Base-by-base conservation (phyloP, 495 filamentous ascomycete genomes). In the Aspergillus indologenus region DNA sequence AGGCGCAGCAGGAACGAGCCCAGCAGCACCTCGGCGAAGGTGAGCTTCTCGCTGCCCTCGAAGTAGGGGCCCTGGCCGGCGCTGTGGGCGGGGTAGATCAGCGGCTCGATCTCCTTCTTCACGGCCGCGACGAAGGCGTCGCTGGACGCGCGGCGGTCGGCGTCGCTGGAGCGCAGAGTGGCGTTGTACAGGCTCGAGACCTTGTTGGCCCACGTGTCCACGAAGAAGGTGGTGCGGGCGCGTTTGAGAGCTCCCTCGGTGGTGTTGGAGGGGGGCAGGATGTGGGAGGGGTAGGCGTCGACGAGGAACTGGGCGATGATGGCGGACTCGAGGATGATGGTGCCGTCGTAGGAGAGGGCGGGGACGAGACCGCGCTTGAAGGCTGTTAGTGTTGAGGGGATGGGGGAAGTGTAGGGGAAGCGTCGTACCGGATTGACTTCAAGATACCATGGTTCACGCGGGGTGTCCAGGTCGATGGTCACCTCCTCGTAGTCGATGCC, bases 381-480 rank as follows among this genome's bases (percentile, higher is more conserved):
- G 26, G 26, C 26, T 18, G 20, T 56, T 29, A 52, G 11, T 59
- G 26, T 45, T 24, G 14, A 19, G n/a, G 3, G 5, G 2, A 26
- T 59, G 29, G 11, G n/a, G 45, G 21, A 42, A 21, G 18, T 17
- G 12, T 8, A 19, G 44, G 42, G 47, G 26, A 56, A 11, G 5
- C 5, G 2, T 2, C 73, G 20, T 75, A 86, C 83, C 0, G 90
- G 91, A 75, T 96, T 96, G 68, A 96, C 76, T 50, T 89, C 79
- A 4, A 95, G 82, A 70, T 95, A 96, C 81, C 90, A 92, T n/a
- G 83, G 77, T 51, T 90, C 89, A 11, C 91, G 86, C 0, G 91
- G 91, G 4, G 64, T 80, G 61, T 71, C 65, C 47, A 96, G 79
- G 67, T 92, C 87, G 68, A 96, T 91, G 54, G 84, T 85, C 63